phyloP scores from a whole-genome alignment of 306 rosid genomes.

The Lathyrus oleraceus region DNA sequence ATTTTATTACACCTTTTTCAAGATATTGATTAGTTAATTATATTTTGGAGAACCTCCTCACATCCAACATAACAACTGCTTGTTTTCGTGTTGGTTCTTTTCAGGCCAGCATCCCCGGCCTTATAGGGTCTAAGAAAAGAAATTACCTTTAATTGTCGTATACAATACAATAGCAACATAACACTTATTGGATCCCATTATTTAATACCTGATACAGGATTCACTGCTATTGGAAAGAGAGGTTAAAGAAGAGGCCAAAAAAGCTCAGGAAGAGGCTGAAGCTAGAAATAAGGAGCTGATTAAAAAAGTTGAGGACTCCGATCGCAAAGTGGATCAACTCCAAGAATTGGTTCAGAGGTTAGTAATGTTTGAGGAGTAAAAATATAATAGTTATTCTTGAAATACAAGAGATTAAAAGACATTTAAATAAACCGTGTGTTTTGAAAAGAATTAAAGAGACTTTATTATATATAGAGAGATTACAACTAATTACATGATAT shows the following conservation, averaged over 20 bases:
- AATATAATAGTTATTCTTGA: constrained; percentile 5
- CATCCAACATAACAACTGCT: no score
- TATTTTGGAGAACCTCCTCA: background rate
- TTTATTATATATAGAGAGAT: no score
- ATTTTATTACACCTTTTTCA: constrained; percentile 29
- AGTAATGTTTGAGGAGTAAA: constrained; percentile 38
- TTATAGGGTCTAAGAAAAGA: background rate
- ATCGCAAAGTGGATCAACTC: constrained; percentile 78
- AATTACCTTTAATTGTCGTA: background rate
- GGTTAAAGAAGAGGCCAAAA: constrained; percentile 72
- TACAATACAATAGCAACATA: constrained; percentile 18
- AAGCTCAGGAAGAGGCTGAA: constrained; percentile 60
- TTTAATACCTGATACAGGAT: constrained; percentile 55
- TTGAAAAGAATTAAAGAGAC: no score
- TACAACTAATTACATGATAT: no score
- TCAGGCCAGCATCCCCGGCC: no score
- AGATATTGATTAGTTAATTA: constrained; percentile 8
- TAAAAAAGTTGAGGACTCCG: constrained; percentile 74
- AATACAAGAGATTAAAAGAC: no score
- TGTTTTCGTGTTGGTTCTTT: no score
- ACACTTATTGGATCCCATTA: constrained; percentile 27
- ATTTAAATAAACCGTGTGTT: no score
- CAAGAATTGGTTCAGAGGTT: constrained; percentile 97
- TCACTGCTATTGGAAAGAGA: constrained; percentile 63
- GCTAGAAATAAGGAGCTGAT: constrained; percentile 70